phyloP scores from a whole-genome alignment of 2,329 filamentous ascomycete genomes.

The Trichothecium roseum region DNA sequence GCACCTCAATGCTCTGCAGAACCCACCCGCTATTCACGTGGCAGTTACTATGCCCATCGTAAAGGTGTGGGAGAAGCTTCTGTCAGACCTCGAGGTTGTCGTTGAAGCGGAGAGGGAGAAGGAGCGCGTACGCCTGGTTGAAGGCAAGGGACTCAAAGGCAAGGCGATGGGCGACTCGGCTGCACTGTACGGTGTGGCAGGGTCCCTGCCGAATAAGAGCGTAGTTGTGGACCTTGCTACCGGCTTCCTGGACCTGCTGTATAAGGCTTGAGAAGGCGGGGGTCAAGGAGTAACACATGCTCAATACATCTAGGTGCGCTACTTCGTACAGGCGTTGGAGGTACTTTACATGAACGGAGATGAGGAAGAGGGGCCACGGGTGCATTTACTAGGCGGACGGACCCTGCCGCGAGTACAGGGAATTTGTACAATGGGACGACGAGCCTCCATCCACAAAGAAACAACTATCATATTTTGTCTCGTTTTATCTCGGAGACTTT shows the following conservation, averaged over 20 bases:
- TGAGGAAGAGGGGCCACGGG: background rate
- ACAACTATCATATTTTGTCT: too few relatives aligned
- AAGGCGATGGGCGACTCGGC: constrained; percentile 69
- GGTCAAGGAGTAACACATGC: background rate
- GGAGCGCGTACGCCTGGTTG: constrained; percentile 59
- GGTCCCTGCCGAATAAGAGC: constrained; percentile 89
- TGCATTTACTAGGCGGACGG: background rate
- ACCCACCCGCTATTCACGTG: constrained; percentile 83
- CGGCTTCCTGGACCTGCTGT: constrained; percentile 86
- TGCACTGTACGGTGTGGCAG: constrained; percentile 89
- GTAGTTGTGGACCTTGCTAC: constrained; percentile 83
- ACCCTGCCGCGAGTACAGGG: background rate
- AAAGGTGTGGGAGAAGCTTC: constrained; percentile 68
- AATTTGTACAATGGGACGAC: background rate
- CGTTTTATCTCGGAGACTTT: too few relatives aligned
- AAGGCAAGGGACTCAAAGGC: constrained; percentile 56
- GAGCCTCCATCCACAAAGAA: too few relatives aligned
- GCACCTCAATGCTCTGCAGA: constrained; percentile 93
- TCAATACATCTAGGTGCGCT: constrained; percentile 2
- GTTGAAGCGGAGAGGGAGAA: constrained; percentile 69
- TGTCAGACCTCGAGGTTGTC: constrained; percentile 59
- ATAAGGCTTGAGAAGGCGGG: constrained; percentile 56
- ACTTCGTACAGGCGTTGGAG: background rate
- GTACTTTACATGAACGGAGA: background rate
- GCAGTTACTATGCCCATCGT: constrained; percentile 84